Percentiles rank a stretch among this genome's conserved stretches.
Conservation (phyloP, 2,329 filamentous ascomycete species). For the Periconia digitata region DNA sequence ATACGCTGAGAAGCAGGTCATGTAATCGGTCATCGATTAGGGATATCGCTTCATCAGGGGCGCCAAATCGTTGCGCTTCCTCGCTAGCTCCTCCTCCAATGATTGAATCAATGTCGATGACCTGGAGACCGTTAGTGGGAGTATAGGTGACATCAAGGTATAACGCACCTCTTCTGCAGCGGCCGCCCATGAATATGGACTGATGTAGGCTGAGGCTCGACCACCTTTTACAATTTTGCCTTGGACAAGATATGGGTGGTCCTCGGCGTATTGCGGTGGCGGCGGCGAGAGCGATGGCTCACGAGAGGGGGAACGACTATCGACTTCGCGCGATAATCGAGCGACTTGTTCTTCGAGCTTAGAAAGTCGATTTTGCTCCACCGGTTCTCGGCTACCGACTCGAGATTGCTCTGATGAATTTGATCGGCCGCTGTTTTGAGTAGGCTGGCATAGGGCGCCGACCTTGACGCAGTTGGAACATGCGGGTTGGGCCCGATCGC, state of each 20-base stretch:
- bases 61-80: not conserved
- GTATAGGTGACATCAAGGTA: not conserved
- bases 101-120: slow-evolving; percentile 7
- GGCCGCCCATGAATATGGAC: slow-evolving; percentile 23
- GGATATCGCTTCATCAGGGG: slow-evolving; percentile 3
- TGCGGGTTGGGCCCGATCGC: slow-evolving; percentile 23
- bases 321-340: slow-evolving; percentile 18
- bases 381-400: slow-evolving; percentile 12
- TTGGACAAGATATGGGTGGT: not conserved
- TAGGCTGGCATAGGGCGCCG: slow-evolving; percentile 20
- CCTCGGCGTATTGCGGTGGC: slow-evolving; percentile 6
- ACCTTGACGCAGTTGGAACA: slow-evolving; percentile 25
- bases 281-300: slow-evolving; percentile 16
- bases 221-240: slow-evolving; percentile 12
- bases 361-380: slow-evolving; percentile 12
- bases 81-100: not conserved
- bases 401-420: slow-evolving; percentile 7
- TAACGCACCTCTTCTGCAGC: slow-evolving; percentile 19
- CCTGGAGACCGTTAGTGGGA: not conserved
- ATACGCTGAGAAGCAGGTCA: slow-evolving; percentile 15
- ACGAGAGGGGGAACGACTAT: slow-evolving; percentile 20
- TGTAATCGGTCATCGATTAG: slow-evolving; percentile 17
- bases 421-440: slow-evolving; percentile 10
- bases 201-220: slow-evolving; percentile 15
- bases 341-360: slow-evolving; percentile 20